Conservation (phyloP, 2,329 filamentous ascomycete species). For the Pyrenophora seminiperda region DNA sequence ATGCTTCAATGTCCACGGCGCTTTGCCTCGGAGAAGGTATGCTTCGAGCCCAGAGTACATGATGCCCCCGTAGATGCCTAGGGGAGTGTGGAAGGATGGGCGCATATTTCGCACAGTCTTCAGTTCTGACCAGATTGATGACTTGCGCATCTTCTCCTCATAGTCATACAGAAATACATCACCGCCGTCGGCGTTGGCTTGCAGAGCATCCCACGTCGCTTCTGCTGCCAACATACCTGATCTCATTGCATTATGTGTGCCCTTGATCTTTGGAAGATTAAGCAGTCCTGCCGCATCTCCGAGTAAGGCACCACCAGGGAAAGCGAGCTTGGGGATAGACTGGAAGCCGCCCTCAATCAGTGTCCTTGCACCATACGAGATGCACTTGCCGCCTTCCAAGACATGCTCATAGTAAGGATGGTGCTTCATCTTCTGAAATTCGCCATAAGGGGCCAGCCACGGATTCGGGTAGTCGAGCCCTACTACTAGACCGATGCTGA, state of each 20-base stretch:
- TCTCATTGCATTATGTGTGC: slow-evolving; percentile 96
- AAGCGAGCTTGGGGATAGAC: slow-evolving; percentile 95
- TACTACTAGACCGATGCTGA: slow-evolving; percentile 87
- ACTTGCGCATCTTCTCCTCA: slow-evolving; percentile 83
- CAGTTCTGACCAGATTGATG: slow-evolving; percentile 90
- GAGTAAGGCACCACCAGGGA: slow-evolving; percentile 92
- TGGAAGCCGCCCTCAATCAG: slow-evolving; percentile 96
- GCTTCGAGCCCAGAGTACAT: slow-evolving; percentile 93
- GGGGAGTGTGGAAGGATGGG: slow-evolving; percentile 85
- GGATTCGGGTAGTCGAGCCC: slow-evolving; percentile 96
- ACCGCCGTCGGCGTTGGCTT: slow-evolving; percentile 59
- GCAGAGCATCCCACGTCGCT: slow-evolving; percentile 80
- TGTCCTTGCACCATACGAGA: slow-evolving; percentile 91
- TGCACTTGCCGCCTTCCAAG: slow-evolving; percentile 95
- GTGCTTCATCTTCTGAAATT: slow-evolving; percentile 98
- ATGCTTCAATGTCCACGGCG: slow-evolving; percentile 92
- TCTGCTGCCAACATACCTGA: slow-evolving; percentile 96
- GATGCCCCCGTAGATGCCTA: slow-evolving; percentile 88
- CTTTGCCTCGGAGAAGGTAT: slow-evolving; percentile 80
- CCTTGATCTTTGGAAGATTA: slow-evolving; percentile 98
- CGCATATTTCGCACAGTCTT: slow-evolving; percentile 97
- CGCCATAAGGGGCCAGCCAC: slow-evolving; percentile 91
- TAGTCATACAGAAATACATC: slow-evolving; percentile 94
- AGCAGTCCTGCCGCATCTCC: slow-evolving; percentile 96
- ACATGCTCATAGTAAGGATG: slow-evolving; percentile 87